A percentile compares a stretch with the other conserved stretches of the same genome.
Evolutionary conservation across 805 yeast species (phyloP).

Genomic region (Clavispora phyllophila): DNA sequence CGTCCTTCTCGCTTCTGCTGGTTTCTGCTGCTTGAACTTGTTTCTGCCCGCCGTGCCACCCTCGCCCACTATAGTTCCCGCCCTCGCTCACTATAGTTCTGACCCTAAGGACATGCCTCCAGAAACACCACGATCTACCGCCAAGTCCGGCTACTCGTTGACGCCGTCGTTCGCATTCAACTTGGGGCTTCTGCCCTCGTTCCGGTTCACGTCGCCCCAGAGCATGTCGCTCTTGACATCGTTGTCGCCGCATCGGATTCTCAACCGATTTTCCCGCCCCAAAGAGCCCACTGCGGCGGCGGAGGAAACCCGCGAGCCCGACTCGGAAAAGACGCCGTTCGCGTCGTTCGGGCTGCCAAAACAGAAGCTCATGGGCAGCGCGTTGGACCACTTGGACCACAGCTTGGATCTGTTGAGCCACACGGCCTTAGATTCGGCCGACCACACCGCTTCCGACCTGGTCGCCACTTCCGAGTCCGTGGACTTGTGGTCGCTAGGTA

Average conservation of each 20-base stretch:
- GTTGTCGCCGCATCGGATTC: conserved; percentile 33
- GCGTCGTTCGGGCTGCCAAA: conserved; percentile 5
- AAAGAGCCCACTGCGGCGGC: not conserved
- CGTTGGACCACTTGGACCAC: not conserved
- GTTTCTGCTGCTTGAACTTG: too few relatives aligned
- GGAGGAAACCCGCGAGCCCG: not conserved
- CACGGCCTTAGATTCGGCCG: not conserved
- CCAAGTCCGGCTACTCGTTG: conserved; percentile 4
- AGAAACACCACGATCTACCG: conserved; percentile 10
- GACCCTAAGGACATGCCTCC: too few relatives aligned
- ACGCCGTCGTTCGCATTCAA: conserved; percentile 37
- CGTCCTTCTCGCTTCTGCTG: not conserved
- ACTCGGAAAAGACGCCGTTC: not conserved
- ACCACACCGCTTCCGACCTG: conserved; percentile 8
- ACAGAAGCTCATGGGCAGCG: not conserved
- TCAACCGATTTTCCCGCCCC: conserved; percentile 16
- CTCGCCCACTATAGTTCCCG: too few relatives aligned
- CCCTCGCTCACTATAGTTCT: too few relatives aligned
- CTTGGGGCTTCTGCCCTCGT: conserved; percentile 40
- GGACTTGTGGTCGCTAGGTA: conserved; percentile 30
- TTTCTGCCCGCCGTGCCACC: too few relatives aligned
- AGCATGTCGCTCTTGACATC: conserved; percentile 18
- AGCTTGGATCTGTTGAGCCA: not conserved
- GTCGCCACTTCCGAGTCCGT: conserved; percentile 11
- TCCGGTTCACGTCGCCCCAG: conserved; percentile 34